These are phyloP conservation scores for Xylaria telfairii DNA, from an alignment of 495 filamentous ascomycete genomes.

Conservation along the genomic window DNA sequence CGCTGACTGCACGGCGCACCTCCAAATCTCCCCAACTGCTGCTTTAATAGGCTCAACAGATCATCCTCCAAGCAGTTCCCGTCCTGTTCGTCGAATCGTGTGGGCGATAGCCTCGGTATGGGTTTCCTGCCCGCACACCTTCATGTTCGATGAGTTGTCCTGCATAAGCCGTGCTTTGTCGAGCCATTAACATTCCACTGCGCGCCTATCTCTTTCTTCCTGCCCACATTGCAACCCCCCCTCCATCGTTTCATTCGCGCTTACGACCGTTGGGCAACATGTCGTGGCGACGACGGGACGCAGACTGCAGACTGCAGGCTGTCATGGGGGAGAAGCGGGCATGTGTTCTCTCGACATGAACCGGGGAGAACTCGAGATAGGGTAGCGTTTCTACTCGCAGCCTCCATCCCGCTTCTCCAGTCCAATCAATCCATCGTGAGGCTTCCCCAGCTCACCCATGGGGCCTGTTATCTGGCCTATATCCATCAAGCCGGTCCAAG, in stretches of 20 bases:
- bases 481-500: neutral
- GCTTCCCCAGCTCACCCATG: conserved; percentile 27
- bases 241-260: conserved; percentile 29
- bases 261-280: conserved; percentile 38
- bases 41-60: conserved; percentile 13
- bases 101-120: conserved; percentile 35
- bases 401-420: conserved; percentile 7
- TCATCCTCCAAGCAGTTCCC: conserved; percentile 22
- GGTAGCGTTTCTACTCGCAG: conserved; percentile 3
- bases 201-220: conserved; percentile 30
- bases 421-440: conserved; percentile 30
- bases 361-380: conserved; percentile 1
- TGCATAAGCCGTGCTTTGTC: conserved; percentile 33
- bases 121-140: conserved; percentile 23
- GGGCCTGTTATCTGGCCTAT: neutral
- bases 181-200: conserved; percentile 31
- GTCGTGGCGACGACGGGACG: neutral
- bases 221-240: conserved; percentile 34
- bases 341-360: conserved; percentile 1
- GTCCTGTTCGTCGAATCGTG: neutral
- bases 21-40: conserved; percentile 2
- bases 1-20: neutral
- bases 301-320: neutral
- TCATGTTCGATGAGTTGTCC: conserved; percentile 43
- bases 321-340: neutral